These are phyloP conservation scores for Aspergillus biplanus DNA, from an alignment of 495 filamentous ascomycete species.

Conservation along the genomic window DNA sequence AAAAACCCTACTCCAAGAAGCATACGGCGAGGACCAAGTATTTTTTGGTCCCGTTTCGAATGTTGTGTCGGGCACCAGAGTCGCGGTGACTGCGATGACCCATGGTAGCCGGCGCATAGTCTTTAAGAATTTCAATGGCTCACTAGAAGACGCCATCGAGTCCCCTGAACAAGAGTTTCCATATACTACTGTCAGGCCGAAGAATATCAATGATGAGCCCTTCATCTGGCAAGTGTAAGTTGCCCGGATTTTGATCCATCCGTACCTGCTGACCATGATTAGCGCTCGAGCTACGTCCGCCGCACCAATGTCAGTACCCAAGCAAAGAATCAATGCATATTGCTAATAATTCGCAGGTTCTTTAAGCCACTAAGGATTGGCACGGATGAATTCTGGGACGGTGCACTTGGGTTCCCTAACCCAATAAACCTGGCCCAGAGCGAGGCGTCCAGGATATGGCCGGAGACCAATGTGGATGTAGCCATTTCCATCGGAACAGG, in stretches of 20 bases:
- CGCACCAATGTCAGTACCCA: constrained; percentile 32
- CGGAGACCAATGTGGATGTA: constrained; percentile 23
- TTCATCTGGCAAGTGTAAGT: neutral
- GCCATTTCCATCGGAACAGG: constrained; percentile 34
- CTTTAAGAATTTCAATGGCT: constrained; percentile 38
- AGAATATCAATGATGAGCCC: neutral
- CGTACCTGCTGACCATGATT: constrained; percentile 4
- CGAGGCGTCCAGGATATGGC: constrained; percentile 31
- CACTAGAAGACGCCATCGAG: neutral
- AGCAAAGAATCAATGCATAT: too few relatives aligned
- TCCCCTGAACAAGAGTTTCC: neutral
- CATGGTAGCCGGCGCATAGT: constrained; percentile 29
- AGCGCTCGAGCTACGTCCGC: constrained; percentile 34
- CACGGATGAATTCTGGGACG: constrained; percentile 36
- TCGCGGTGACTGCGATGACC: constrained; percentile 30
- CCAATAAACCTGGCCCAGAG: constrained; percentile 34
- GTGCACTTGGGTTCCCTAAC: constrained; percentile 38
- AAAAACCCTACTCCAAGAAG: neutral
- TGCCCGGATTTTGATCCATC: neutral
- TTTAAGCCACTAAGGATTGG: constrained; percentile 25
- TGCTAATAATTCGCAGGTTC: constrained; percentile 19
- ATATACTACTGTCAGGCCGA: neutral
- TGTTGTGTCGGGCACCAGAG: constrained; percentile 15
- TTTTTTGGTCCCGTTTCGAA: constrained; percentile 20
- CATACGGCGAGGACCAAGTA: neutral